Evolutionary conservation across 352 stramenopile genomes (phyloP).

Genomic region (Globisporangium sylvaticum): DNA sequence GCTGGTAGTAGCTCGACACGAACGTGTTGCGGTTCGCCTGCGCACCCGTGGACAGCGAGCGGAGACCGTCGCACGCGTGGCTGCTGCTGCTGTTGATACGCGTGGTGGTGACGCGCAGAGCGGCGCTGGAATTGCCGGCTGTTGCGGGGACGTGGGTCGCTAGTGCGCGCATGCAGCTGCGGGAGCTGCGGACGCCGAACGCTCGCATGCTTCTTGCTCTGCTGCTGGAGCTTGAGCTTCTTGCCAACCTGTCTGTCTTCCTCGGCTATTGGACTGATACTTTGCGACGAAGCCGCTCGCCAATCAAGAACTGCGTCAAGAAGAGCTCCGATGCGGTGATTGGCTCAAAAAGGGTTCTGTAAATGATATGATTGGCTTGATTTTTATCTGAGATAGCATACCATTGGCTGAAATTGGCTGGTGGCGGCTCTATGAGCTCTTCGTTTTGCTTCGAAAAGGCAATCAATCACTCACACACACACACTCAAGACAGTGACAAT

Average conservation of each 20-base stretch:
- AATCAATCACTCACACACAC: background rate
- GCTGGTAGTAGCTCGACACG: conserved; percentile 78
- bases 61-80: conserved; percentile 5
- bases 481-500: background rate
- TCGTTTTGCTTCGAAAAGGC: background rate
- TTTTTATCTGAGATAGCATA: background rate
- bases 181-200: conserved; percentile 20
- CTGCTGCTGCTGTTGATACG: background rate
- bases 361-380: conserved; percentile 5
- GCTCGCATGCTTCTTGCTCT: conserved; percentile 16
- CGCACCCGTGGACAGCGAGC: conserved; percentile 19
- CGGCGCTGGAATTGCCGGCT: background rate
- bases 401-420: conserved; percentile 35
- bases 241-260: no score
- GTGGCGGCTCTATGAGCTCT: conserved; percentile 12
- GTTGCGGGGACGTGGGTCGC: background rate
- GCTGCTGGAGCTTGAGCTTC: background rate
- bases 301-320: conserved; percentile 9
- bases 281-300: conserved; percentile 4
- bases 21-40: conserved; percentile 41
- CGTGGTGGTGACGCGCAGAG: background rate
- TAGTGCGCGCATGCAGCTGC: conserved; percentile 15
- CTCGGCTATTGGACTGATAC: background rate
- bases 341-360: background rate
- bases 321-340: background rate